Evolutionary conservation across 2,329 filamentous ascomycete genomes (phyloP), one percentile per base, ranked within the genome.

Genomic region (Leptodontidium sp.): DNA sequence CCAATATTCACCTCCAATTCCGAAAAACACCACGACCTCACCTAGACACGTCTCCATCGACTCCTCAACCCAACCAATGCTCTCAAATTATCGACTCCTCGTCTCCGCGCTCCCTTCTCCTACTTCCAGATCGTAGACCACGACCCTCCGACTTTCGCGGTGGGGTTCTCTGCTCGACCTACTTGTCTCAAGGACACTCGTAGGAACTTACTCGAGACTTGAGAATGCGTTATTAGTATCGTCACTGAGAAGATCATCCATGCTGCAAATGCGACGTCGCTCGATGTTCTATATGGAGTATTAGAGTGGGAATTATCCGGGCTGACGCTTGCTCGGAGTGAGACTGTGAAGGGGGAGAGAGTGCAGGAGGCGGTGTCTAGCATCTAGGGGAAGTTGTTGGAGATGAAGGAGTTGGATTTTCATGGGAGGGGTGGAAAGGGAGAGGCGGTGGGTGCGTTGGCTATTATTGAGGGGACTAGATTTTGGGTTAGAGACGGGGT

Each of bases 351-450:
- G 21, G 40, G 40, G 26, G 40, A 61, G 7, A 26, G 58, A 14
- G 58, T 49, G 2, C 8, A 47, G 14, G 58, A 61, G 40, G 58
- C 58, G 17, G 58, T 49, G 21, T 21, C 49, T 12, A 26, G n/a
- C 49, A 32, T 61, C 1, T 40, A 61, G 21, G 58, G 58, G n/a
- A 61, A 15, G 58, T 49, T 61, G 40, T 47, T 61, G 40, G 58
- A 61, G 58, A 61, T 61, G 58, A 49, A 61, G 38, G 43, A 47
- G 21, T 40, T 61, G 24, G 58, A 32, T 61, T 61, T 29, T 47
- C 40, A 61, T 47, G 58, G 58, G 38, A 32, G 40, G 17, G 43
- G 38, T 15, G 58, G 11, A 29, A 12, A n/a, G 4, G 57, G 58
- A 4, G 24, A 49, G 40, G 58, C 17, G 38, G 11, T 40, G n/a